Percentiles rank a stretch among this genome's conserved stretches.
These are phyloP conservation scores for Skeletonema marinoi DNA, from an alignment of 108 stramenopile species.

Conservation along the genomic window DNA sequence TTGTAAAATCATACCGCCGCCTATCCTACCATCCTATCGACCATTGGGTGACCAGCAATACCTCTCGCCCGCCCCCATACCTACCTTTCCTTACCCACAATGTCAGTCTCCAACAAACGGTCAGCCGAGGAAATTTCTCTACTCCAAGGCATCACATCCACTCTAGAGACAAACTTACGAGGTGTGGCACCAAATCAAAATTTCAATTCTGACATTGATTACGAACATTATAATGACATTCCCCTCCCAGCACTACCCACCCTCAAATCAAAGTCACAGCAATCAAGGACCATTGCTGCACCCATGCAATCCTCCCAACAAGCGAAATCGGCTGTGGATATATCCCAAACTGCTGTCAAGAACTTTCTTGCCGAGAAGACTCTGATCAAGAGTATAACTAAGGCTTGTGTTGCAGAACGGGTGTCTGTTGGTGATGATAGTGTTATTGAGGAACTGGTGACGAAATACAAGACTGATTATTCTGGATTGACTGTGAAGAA, in stretches of 20 bases:
- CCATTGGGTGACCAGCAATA: too few relatives aligned
- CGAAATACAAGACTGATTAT: conserved; percentile 11
- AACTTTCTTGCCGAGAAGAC: conserved; percentile 13
- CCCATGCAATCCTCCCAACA: neutral
- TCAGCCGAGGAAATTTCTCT: neutral
- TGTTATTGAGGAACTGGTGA: conserved; percentile 12
- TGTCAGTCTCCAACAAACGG: neutral
- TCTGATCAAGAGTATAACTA: conserved; percentile 8
- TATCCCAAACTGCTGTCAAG: neutral
- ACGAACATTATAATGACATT: neutral
- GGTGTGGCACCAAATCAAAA: neutral
- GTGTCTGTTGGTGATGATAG: neutral
- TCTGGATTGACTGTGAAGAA: neutral
- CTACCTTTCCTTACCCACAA: neutral
- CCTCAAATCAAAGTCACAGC: neutral
- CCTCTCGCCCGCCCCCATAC: neutral
- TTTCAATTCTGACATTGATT: neutral
- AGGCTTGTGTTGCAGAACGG: conserved; percentile 6
- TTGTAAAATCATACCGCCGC: too few relatives aligned
- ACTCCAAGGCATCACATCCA: neutral
- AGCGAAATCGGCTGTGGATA: neutral
- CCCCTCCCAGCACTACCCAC: neutral
- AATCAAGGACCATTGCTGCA: neutral
- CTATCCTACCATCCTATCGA: too few relatives aligned
- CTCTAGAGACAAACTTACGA: neutral